Percentiles rank a stretch among this genome's conserved stretches.
phyloP scores from a whole-genome alignment of 1,139 yeast species.

The Pneumocystis carinii region DNA sequence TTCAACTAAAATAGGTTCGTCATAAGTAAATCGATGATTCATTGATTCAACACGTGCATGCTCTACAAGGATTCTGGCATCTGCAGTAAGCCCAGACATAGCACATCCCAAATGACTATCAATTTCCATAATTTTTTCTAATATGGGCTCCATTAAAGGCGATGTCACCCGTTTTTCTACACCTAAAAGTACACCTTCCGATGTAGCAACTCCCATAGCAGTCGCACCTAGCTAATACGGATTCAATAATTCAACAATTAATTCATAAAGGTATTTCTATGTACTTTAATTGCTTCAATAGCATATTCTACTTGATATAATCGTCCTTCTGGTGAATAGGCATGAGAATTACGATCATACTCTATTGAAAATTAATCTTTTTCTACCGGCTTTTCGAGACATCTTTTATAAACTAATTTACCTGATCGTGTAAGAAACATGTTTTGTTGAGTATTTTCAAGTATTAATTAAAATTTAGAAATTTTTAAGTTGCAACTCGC shows the following conservation, averaged over 20 bases:
- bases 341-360: slow-evolving; percentile 96
- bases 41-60: slow-evolving; percentile 90
- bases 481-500: neutral
- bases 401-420: neutral
- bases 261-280: slow-evolving; percentile 8
- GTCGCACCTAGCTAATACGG: slow-evolving; percentile 57
- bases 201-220: slow-evolving; percentile 93
- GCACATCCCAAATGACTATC: slow-evolving; percentile 95
- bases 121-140: slow-evolving; percentile 90
- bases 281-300: slow-evolving; percentile 80
- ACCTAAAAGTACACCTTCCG: slow-evolving; percentile 90
- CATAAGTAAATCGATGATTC: slow-evolving; percentile 77
- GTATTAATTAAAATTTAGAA: neutral
- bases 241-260: neutral
- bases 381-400: neutral
- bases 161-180: slow-evolving; percentile 97
- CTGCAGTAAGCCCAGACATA: slow-evolving; percentile 97
- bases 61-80: slow-evolving; percentile 96
- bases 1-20: slow-evolving; percentile 86
- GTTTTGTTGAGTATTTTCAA: slow-evolving; percentile 1
- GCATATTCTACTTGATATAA: slow-evolving; percentile 97
- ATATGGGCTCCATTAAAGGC: slow-evolving; percentile 72
- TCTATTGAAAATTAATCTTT: slow-evolving; percentile 27
- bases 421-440: slow-evolving; percentile 92
- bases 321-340: slow-evolving; percentile 98